phyloP scores from a whole-genome alignment of 805 yeast genomes.

The Metschnikowia matae region DNA sequence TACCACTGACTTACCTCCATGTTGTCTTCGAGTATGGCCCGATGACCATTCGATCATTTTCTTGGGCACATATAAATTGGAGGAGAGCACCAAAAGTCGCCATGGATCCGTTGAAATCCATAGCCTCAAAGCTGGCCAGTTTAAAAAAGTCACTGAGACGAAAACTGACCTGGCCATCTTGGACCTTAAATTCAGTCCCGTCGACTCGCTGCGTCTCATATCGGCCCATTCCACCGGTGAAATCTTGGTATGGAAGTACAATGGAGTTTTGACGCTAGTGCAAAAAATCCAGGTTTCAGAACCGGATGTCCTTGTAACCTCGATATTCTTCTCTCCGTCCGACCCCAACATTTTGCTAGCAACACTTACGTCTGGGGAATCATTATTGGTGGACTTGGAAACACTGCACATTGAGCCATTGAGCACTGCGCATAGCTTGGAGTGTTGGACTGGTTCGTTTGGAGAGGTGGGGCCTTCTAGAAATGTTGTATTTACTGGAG shows the following conservation, averaged over 20 bases:
- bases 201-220: conserved; percentile 43
- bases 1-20: conserved; percentile 70
- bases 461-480: conserved; percentile 51
- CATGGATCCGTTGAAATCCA: conserved; percentile 57
- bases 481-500: conserved; percentile 75
- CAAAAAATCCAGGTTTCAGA: conserved; percentile 45
- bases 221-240: conserved; percentile 83
- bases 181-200: conserved; percentile 68
- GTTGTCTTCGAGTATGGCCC: conserved; percentile 65
- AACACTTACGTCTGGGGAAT: conserved; percentile 68
- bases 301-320: conserved; percentile 52
- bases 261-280: conserved; percentile 16
- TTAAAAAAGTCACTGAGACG: conserved; percentile 12
- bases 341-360: conserved; percentile 38
- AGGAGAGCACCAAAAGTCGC: conserved; percentile 50
- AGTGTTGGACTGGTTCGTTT: conserved; percentile 85
- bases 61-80: conserved; percentile 78
- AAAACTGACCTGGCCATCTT: conserved; percentile 61
- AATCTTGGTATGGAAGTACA: conserved; percentile 54
- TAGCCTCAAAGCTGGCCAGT: conserved; percentile 19
- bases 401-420: conserved; percentile 20
- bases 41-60: conserved; percentile 44
- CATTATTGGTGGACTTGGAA: conserved; percentile 38
- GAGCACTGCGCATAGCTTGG: conserved; percentile 55
- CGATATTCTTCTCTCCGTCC: conserved; percentile 54